Evolutionary conservation across 2,329 filamentous ascomycete genomes (phyloP), one percentile per base, ranked within the genome.

Genomic region (Cladosporium velox): DNA sequence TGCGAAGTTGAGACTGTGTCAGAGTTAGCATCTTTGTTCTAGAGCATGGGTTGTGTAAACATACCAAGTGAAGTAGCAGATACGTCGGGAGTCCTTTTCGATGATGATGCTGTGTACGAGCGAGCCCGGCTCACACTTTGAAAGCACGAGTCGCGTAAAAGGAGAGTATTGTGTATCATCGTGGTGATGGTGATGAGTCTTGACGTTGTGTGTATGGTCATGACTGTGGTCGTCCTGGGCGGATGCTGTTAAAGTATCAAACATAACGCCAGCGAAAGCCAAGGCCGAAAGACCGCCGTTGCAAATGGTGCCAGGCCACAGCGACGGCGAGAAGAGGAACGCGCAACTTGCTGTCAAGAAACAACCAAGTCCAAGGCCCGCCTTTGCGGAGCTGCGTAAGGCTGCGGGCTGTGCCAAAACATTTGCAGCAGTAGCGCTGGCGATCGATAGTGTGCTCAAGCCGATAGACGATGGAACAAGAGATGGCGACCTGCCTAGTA

Each of bases 21-120:
- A 26, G 1, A n/a, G 24, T 62, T 62, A 75, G 8, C 18, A 12
- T 26, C 32, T 5, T 32, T 21, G 24, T 60, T 44, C 64, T 74
- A 65, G 6, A 18, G 44, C 24, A 64, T 14, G 65, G 58, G 51
- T 10, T 67, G 24, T 5, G 18, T 24, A 7, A 24, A 65, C 89
- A 75, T 83, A 96, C 91, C 85, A 86, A 88, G 97, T 97, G 73
- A 98, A 99, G 79, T 99, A 99, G 71, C 97, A 96, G 69, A 99
- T 98, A 54, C 94, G 88, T 66, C 95, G 87, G 18, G 94, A 98
- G 77, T 99, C 94, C 73, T 92, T 93, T 74, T 98, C 94, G 15
- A 89, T 87, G 72, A 99, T 80, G 66, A 99, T 92, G 63, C 92
- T 90, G 75, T 97, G 89, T 21, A 97, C 74, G 38, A 98, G 84